phyloP scores from a whole-genome alignment of 441 rosid species.

The Pelargonium myrrhifolium region DNA sequence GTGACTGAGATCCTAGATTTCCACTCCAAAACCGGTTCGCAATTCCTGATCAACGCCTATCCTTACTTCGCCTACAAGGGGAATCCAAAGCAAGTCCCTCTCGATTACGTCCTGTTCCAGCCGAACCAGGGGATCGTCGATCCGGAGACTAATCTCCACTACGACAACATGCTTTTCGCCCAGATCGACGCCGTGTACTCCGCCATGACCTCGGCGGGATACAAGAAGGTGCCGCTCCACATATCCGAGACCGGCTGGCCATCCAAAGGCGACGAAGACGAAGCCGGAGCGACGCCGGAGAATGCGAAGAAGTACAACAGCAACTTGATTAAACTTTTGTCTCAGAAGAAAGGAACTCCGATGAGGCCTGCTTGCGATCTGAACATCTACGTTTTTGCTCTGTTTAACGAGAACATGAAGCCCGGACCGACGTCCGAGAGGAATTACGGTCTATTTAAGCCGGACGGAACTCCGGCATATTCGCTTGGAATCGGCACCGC shows the following conservation, averaged over 20 bases:
- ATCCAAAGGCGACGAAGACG: slow-evolving; percentile 72
- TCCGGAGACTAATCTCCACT: slow-evolving; percentile 35
- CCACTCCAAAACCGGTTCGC: slow-evolving; percentile 56
- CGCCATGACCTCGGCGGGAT: neutral
- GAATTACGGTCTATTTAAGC: slow-evolving; percentile 91
- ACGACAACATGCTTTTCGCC: slow-evolving; percentile 40
- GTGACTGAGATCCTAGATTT: slow-evolving; percentile 55
- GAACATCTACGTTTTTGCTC: slow-evolving; percentile 68
- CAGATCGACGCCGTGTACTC: slow-evolving; percentile 5
- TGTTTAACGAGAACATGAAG: slow-evolving; percentile 89
- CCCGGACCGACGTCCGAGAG: slow-evolving; percentile 83
- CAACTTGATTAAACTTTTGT: slow-evolving; percentile 52
- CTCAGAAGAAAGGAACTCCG: slow-evolving; percentile 78
- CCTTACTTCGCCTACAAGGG: slow-evolving; percentile 91
- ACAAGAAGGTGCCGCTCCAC: slow-evolving; percentile 13
- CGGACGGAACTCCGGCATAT: slow-evolving; percentile 59
- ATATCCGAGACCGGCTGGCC: slow-evolving; percentile 99
- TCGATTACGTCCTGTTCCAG: slow-evolving; percentile 77
- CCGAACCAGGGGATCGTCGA: slow-evolving; percentile 46
- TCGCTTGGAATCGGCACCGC: slow-evolving; percentile 36
- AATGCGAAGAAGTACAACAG: slow-evolving; percentile 77
- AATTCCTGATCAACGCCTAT: slow-evolving; percentile 77
- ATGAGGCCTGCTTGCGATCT: slow-evolving; percentile 63
- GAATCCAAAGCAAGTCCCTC: slow-evolving; percentile 58
- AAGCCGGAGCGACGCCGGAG: slow-evolving; percentile 79